Conservation (phyloP, 1,284 basidiomycete genomes). For the Agroathelia rolfsii region DNA sequence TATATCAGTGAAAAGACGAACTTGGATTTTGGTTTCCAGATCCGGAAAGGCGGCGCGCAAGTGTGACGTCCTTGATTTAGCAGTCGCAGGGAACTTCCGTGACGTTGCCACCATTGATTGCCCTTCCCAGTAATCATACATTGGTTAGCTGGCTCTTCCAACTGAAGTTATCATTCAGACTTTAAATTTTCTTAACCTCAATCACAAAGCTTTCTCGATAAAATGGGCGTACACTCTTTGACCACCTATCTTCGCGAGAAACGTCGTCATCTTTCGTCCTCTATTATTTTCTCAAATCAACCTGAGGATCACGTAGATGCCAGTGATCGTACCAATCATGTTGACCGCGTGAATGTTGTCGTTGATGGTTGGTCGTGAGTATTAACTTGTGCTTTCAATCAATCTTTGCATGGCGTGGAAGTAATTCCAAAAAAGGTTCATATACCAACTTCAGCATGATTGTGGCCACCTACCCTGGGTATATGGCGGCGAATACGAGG, state of each 20-base stretch:
- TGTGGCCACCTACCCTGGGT: constrained; percentile 72
- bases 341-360: constrained; percentile 43
- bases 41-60: too few relatives aligned
- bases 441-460: constrained; percentile 60
- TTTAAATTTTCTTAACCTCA: too few relatives aligned
- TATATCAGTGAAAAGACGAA: too few relatives aligned
- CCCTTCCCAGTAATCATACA: too few relatives aligned
- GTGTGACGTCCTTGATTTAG: too few relatives aligned
- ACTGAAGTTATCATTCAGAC: too few relatives aligned
- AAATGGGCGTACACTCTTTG: constrained; percentile 77
- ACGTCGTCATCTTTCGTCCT: too few relatives aligned
- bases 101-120: too few relatives aligned
- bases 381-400: constrained; percentile 9
- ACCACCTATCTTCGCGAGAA: constrained; percentile 74
- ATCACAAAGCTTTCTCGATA: constrained; percentile 7
- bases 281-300: constrained; percentile 43
- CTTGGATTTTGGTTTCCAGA: too few relatives aligned
- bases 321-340: constrained; percentile 8
- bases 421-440: constrained; percentile 53
- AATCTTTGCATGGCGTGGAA: constrained; percentile 9
- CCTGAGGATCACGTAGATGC: constrained; percentile 25
- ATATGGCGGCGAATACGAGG: constrained; percentile 74
- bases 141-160: too few relatives aligned
- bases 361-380: constrained; percentile 89
- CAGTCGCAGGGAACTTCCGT: too few relatives aligned